Percentiles rank a stretch among this genome's conserved stretches.
Conservation (phyloP, 139 green algal genomes). For the Chlamydomonas incerta region DNA sequence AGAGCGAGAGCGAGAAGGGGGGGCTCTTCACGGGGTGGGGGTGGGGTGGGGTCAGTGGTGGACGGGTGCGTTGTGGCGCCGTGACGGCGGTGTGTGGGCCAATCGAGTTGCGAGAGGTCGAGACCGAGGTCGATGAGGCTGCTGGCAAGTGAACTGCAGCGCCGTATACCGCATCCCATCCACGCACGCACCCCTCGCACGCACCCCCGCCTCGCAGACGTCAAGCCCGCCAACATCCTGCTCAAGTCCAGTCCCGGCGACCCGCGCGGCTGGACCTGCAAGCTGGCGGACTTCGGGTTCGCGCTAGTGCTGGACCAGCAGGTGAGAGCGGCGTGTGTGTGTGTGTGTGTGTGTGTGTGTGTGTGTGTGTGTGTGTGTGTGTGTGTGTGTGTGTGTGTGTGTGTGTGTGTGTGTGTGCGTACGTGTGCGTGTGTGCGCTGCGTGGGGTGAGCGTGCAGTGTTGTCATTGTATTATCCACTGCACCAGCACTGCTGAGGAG, state of each 20-base stretch:
- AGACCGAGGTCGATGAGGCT: not conserved
- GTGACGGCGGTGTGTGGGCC: too few relatives aligned
- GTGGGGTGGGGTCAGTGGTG: too few relatives aligned
- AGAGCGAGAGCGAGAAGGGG: too few relatives aligned
- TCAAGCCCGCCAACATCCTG: conserved; percentile 79
- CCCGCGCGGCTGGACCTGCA: conserved; percentile 29
- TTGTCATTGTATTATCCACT: too few relatives aligned
- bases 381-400: not conserved
- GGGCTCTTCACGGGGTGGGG: too few relatives aligned
- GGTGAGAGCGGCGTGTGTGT: not conserved
- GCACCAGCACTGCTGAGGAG: too few relatives aligned
- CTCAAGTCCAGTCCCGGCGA: conserved; percentile 52
- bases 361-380: not conserved
- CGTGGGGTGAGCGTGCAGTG: too few relatives aligned
- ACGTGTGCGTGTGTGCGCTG: too few relatives aligned
- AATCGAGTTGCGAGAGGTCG: not conserved
- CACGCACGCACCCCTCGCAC: not conserved
- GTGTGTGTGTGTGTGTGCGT: not conserved
- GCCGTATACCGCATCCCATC: not conserved
- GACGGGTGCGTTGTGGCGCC: too few relatives aligned
- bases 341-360: not conserved
- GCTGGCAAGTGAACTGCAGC: not conserved
- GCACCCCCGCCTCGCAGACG: not conserved
- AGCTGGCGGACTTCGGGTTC: conserved; percentile 32
- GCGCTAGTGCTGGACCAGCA: conserved; percentile 7